Base-by-base conservation (phyloP, 345 rosid genomes). In the Populus simonii region DNA sequence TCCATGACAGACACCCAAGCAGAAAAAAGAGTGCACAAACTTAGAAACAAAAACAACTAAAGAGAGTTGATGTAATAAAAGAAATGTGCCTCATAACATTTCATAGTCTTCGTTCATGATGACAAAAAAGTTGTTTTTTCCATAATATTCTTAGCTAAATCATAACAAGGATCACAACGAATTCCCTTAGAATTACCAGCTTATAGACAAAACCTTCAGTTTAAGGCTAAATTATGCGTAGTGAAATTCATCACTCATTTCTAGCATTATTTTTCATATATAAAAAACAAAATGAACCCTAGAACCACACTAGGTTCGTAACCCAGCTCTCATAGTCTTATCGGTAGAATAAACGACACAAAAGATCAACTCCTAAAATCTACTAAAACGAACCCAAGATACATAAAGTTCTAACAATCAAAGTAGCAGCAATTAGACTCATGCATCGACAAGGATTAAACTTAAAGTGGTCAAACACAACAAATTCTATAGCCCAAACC, bases 1-100 rank as follows among this genome's bases (percentile, higher is more conserved):
- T 33, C 94, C 97, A 84, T 91, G 98, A 76, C 98, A 29, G 98
- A 70, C 99, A 93, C 84, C 99, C 99, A 84, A 96, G 96, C 98
- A 92, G 93, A 71, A 85, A 85, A 76, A 43, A 80, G 31, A 74
- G 36, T 22, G 63, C 69, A 45, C 31, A 29, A 29, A 29, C 31
- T 29, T 1, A 29, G 1, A 29, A 29, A 66, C 59, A 45, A 61
- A 27, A 67, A 22, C 35, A 79, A 78, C 47, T 39, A 74, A 59
- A 73, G 38, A 82, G 29, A 39, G 31, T 23, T 27, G 63, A 73
- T 16, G 20, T 9, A 35, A 18, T 36, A 17, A 36, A 12, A 23
- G 25, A n/a, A 33, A 49, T 47, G 22, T 65, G 18, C 25, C 49
- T 38, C 53, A 18, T 38, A 38, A 2, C 8, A 51, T 51, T 51